Evolutionary conservation across 148 eudicot genomes (phyloP).

Genomic region (Oxyria digyna): DNA sequence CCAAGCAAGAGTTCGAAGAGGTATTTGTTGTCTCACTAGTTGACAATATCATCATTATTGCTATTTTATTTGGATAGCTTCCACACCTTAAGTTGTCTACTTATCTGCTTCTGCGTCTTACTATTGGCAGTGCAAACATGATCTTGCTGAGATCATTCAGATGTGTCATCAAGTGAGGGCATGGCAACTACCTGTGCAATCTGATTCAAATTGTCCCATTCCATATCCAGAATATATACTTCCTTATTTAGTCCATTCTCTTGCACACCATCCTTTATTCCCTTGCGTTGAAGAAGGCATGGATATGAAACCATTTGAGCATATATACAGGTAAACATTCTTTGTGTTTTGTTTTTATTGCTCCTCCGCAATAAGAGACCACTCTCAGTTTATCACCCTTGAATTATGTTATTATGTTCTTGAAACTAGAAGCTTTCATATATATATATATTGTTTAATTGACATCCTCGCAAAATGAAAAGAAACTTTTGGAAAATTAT

Average conservation of each 20-base stretch:
- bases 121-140: constrained; percentile 53
- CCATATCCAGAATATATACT: constrained; percentile 71
- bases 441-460: neutral
- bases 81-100: constrained; percentile 20
- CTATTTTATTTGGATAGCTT: constrained; percentile 34
- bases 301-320: constrained; percentile 66
- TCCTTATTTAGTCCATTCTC: constrained; percentile 74
- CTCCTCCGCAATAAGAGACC: neutral
- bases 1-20: constrained; percentile 59
- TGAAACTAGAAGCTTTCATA: neutral
- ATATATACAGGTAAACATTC: constrained; percentile 55
- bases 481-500: too few species aligned
- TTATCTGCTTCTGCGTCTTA: neutral
- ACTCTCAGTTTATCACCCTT: neutral
- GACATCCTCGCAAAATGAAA: too few species aligned
- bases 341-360: neutral
- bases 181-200: constrained; percentile 50
- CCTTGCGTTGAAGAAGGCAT: constrained; percentile 68
- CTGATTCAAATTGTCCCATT: constrained; percentile 40
- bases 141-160: constrained; percentile 68
- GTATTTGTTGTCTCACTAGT: constrained; percentile 20
- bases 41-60: neutral
- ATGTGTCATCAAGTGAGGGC: constrained; percentile 65
- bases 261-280: constrained; percentile 75
- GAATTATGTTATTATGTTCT: neutral